Evolutionary conservation across 768 basidiomycete genomes (phyloP).

Genomic region (Russula ochroleuca): DNA sequence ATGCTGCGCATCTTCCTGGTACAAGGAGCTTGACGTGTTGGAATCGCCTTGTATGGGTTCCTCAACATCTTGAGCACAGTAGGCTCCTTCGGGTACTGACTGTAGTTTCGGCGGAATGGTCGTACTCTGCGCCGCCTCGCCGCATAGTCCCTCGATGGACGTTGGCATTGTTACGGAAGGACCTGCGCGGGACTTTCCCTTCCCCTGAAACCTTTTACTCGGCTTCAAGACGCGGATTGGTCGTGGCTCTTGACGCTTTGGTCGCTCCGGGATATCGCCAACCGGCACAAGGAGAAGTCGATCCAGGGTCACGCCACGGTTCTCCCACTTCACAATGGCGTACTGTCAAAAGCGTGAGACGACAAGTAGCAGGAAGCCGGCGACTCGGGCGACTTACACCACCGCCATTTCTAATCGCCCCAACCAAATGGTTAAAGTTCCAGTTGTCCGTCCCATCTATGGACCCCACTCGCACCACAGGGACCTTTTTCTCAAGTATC

Average conservation of each 20-base stretch:
- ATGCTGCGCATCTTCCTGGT: no score
- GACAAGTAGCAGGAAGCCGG: not conserved
- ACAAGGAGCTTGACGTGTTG: no score
- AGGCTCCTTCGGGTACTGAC: no score
- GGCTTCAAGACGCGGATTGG: not conserved
- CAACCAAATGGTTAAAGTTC: not conserved
- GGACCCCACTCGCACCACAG: not conserved
- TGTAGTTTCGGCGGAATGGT: not conserved
- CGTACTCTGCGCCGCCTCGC: no score
- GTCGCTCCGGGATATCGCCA: no score
- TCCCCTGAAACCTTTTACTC: no score
- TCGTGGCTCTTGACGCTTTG: not conserved
- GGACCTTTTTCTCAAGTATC: not conserved
- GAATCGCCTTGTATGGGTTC: no score
- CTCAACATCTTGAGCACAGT: no score
- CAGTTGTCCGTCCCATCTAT: not conserved
- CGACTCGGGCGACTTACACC: conserved; percentile 7
- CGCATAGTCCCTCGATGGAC: not conserved
- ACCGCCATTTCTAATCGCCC: not conserved
- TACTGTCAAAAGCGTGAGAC: conserved; percentile 3
- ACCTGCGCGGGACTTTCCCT: no score
- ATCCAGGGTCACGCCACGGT: no score
- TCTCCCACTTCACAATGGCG: conserved; percentile 6
- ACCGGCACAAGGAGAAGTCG: conserved; percentile 13
- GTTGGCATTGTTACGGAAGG: not conserved